Conservation (phyloP, 805 yeast genomes). For the Henningerozyma blattae region DNA sequence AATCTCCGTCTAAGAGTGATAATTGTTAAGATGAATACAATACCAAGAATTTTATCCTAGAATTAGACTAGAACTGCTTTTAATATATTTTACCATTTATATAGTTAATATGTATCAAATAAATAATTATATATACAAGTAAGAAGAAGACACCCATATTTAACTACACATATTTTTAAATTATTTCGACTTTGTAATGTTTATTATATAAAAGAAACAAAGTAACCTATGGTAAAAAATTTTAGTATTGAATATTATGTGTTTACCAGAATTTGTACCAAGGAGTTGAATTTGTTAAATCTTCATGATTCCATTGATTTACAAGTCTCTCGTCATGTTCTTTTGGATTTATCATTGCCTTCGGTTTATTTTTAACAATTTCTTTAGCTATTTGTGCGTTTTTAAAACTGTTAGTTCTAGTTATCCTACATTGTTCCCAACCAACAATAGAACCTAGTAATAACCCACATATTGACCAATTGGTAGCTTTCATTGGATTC, state of each 20-base stretch:
- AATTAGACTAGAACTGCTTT: no score
- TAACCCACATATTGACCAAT: constrained; percentile 79
- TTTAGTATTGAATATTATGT: neutral
- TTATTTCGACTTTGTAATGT: no score
- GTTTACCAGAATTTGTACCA: constrained; percentile 25
- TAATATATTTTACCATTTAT: no score
- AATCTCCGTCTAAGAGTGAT: no score
- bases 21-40: no score
- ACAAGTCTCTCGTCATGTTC: constrained; percentile 14
- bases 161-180: no score
- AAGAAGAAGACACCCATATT: no score
- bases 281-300: neutral
- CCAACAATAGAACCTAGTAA: constrained; percentile 70
- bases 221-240: neutral
- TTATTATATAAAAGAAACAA: no score
- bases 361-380: constrained; percentile 26
- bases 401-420: constrained; percentile 51
- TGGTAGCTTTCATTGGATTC: constrained; percentile 46
- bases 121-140: no score
- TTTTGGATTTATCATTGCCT: constrained; percentile 24
- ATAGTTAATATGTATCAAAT: no score
- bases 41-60: no score
- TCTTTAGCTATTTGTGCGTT: constrained; percentile 61
- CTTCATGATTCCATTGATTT: constrained; percentile 1
- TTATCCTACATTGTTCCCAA: constrained; percentile 85